These are phyloP conservation scores for Phaeophleospora eucalypticola DNA, from an alignment of 2,329 filamentous ascomycete genomes.

Conservation along the genomic window DNA sequence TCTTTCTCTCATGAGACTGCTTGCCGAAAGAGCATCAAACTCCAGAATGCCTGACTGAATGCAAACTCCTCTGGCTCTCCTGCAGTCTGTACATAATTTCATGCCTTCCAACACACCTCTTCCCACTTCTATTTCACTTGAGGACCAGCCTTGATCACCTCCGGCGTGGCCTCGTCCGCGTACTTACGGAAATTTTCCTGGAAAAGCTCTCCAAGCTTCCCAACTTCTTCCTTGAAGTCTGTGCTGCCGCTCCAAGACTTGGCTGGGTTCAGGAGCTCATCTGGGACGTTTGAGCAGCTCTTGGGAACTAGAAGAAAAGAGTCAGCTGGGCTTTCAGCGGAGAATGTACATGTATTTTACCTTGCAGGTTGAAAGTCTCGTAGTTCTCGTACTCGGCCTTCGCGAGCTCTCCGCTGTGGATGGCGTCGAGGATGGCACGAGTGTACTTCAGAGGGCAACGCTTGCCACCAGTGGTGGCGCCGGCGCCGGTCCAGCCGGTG, in stretches of 20 bases:
- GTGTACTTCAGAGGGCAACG: slow-evolving; percentile 98
- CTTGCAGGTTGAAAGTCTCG: slow-evolving; percentile 90
- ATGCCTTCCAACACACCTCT: too few relatives aligned
- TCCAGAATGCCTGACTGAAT: too few relatives aligned
- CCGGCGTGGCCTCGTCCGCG: slow-evolving; percentile 62
- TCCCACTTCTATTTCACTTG: too few relatives aligned
- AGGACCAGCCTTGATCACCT: slow-evolving; percentile 46
- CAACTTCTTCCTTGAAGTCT: slow-evolving; percentile 70
- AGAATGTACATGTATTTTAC: too few relatives aligned
- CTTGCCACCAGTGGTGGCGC: slow-evolving; percentile 82
- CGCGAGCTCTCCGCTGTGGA: slow-evolving; percentile 94
- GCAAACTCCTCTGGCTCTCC: too few relatives aligned
- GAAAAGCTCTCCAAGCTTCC: slow-evolving; percentile 85
- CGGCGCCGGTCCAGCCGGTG: slow-evolving; percentile 94
- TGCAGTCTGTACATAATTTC: too few relatives aligned
- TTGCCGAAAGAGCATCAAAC: too few relatives aligned
- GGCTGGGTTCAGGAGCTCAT: slow-evolving; percentile 89
- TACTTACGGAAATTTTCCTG: slow-evolving; percentile 98
- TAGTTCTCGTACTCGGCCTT: slow-evolving; percentile 92
- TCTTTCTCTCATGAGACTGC: too few relatives aligned
- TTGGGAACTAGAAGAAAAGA: too few relatives aligned
- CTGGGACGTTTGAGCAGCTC: slow-evolving; percentile 80
- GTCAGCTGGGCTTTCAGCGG: too few relatives aligned
- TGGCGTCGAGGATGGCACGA: slow-evolving; percentile 93
- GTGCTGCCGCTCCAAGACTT: slow-evolving; percentile 83